Percentiles rank a stretch among this genome's conserved stretches.
phyloP scores from a whole-genome alignment of 176 grass and related monocot species.

The Secale cereale region DNA sequence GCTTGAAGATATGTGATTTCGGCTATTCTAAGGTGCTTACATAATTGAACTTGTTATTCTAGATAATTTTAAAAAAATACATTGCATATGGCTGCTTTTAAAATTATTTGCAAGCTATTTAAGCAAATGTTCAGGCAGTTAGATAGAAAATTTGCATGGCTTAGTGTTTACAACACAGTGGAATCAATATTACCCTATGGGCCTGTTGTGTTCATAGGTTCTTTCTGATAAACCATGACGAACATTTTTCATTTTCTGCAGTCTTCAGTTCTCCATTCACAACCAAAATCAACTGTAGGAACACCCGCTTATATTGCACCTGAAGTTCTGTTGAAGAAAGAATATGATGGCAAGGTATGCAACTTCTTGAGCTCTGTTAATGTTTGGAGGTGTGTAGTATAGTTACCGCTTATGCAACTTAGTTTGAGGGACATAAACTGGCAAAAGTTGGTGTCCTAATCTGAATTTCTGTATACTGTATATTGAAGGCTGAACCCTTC shows the following conservation, averaged over 20 bases:
- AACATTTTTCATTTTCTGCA: constrained; percentile 34
- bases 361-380: neutral
- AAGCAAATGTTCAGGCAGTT: neutral
- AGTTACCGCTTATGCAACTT: neutral
- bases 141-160: neutral
- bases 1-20: constrained; percentile 97
- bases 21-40: constrained; percentile 90
- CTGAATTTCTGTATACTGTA: neutral
- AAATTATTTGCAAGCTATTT: neutral
- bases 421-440: constrained; percentile 9
- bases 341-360: constrained; percentile 82
- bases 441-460: neutral
- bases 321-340: constrained; percentile 78
- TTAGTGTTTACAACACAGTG: neutral
- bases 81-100: neutral
- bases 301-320: constrained; percentile 84
- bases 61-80: neutral
- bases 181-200: neutral
- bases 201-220: neutral
- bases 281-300: constrained; percentile 84
- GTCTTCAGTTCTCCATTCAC: constrained; percentile 83
- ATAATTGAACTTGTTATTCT: neutral
- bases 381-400: neutral
- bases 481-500: neutral
- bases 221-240: neutral